phyloP scores from a whole-genome alignment of 306 rosid genomes.

The Cucumis hystrix region DNA sequence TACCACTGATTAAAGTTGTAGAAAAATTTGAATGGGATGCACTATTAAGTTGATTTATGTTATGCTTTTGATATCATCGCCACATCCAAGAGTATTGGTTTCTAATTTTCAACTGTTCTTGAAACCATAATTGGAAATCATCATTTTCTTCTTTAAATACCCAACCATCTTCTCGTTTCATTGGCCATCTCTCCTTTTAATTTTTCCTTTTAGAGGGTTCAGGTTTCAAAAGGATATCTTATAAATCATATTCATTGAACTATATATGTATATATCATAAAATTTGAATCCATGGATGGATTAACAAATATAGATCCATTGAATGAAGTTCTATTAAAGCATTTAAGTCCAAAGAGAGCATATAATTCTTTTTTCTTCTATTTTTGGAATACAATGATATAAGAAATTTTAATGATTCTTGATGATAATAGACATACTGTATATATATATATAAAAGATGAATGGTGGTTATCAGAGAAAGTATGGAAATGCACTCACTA shows the following conservation, averaged over 20 bases:
- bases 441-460: background rate
- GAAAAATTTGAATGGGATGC: background rate
- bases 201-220: too few relatives aligned
- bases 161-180: background rate
- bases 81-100: background rate
- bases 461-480: background rate
- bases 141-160: background rate
- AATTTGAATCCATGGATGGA: background rate
- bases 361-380: too few relatives aligned
- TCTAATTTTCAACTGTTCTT: background rate
- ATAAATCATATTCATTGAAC: too few relatives aligned
- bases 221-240: too few relatives aligned
- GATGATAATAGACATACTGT: background rate
- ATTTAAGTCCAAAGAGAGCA: too few relatives aligned
- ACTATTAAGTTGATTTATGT: background rate
- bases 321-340: too few relatives aligned
- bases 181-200: background rate
- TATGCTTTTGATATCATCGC: background rate
- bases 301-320: too few relatives aligned
- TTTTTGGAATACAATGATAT: background rate
- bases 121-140: background rate
- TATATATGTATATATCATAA: too few relatives aligned
- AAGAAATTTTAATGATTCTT: background rate
- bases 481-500: background rate
- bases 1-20: background rate